These are phyloP conservation scores for Pseudonitzschia multiseries DNA, from an alignment of 108 stramenopile genomes.

Conservation along the genomic window DNA sequence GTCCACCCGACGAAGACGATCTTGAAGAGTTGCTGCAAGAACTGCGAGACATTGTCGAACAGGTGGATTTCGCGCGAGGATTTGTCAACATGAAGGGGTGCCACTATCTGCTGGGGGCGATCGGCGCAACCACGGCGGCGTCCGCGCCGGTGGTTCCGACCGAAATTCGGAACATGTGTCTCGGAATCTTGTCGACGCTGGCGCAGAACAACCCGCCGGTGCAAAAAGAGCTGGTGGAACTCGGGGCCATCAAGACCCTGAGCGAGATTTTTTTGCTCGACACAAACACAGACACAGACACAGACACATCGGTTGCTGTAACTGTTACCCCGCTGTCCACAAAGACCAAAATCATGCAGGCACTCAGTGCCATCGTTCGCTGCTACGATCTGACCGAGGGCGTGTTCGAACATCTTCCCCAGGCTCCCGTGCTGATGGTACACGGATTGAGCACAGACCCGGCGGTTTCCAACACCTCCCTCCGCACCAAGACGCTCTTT, in stretches of 20 bases:
- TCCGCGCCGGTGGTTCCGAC: conserved; percentile 41
- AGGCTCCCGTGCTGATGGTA: conserved; percentile 45
- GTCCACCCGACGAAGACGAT: conserved; percentile 42
- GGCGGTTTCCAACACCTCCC: conserved; percentile 9
- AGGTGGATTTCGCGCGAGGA: conserved; percentile 84
- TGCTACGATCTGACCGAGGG: conserved; percentile 60
- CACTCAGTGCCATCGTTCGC: conserved; percentile 64
- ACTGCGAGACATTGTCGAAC: conserved; percentile 87
- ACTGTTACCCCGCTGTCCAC: conserved; percentile 4
- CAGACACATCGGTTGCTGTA: no score
- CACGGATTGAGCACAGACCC: conserved; percentile 38
- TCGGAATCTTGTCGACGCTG: conserved; percentile 69
- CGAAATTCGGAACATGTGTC: conserved; percentile 49
- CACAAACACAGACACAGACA: not conserved
- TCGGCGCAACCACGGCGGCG: conserved; percentile 22
- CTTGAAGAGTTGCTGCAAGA: conserved; percentile 74
- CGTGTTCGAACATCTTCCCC: conserved; percentile 59
- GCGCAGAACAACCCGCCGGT: conserved; percentile 84
- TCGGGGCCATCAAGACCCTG: conserved; percentile 60
- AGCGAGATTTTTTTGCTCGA: conserved; percentile 51
- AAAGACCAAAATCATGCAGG: conserved; percentile 69
- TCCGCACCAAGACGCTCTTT: conserved; percentile 61
- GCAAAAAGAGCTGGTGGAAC: conserved; percentile 69
- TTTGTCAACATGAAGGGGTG: conserved; percentile 75
- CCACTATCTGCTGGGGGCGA: conserved; percentile 73